These are phyloP conservation scores for Dactylonectria macrodidyma DNA, from an alignment of 2,329 filamentous ascomycete genomes.

Conservation along the genomic window DNA sequence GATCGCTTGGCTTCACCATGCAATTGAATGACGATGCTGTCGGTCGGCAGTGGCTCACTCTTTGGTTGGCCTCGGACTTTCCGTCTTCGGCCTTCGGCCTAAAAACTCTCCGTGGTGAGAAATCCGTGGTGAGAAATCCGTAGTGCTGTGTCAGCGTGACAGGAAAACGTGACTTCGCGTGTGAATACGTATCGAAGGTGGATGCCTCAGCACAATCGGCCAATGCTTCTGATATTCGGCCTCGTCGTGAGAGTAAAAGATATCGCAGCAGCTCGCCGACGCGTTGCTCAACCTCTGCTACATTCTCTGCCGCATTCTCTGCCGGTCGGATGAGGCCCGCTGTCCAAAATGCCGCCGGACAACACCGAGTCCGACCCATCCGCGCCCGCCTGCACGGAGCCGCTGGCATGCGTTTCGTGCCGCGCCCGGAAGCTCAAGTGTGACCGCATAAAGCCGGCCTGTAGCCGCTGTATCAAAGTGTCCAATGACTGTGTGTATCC, in stretches of 20 bases:
- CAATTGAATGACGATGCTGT: conserved; percentile 12
- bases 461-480: conserved; percentile 83
- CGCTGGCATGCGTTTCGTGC: conserved; percentile 87
- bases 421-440: conserved; percentile 89
- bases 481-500: conserved; percentile 89
- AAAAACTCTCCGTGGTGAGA: conserved; percentile 34
- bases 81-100: conserved; percentile 45
- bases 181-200: conserved; percentile 29
- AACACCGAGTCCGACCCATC: conserved; percentile 42
- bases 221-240: conserved; percentile 20
- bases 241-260: conserved; percentile 17
- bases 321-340: conserved; percentile 36
- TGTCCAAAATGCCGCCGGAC: conserved; percentile 41
- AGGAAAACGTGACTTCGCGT: conserved; percentile 39
- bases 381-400: conserved; percentile 51
- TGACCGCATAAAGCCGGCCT: conserved; percentile 84
- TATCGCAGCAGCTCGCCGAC: conserved; percentile 1
- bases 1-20: conserved; percentile 24
- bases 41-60: conserved; percentile 37
- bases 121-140: conserved; percentile 28
- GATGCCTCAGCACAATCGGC: conserved; percentile 26
- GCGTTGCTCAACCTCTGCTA: conserved; percentile 10
- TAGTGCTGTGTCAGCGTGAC: conserved; percentile 23
- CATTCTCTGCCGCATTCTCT: conserved; percentile 15
- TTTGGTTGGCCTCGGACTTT: conserved; percentile 35